Evolutionary conservation across 257 asterid genomes (phyloP), one percentile per base, ranked within the genome.

Genomic region (Scutellaria minor): DNA sequence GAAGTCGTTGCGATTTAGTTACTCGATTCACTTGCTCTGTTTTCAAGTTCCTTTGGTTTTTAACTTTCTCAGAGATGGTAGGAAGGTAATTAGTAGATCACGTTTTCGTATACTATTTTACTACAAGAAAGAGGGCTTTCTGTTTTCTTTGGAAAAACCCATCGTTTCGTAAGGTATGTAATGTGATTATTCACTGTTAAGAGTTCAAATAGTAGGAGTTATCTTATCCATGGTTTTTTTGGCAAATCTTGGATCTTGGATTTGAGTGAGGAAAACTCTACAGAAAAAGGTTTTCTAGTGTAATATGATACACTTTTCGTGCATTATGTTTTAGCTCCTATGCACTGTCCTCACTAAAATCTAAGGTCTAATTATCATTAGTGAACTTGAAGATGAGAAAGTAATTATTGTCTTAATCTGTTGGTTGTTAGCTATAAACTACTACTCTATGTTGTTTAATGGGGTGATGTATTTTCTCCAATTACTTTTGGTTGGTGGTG

Each of bases 31-130:
- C 22, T 24, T 39, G 8, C 15, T 10, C 9, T 73, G 10, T 51
- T 51, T 47, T 4, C 20, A 40, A 11, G 50, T 55, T n/a, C 22
- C 24, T 22, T 9, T 9, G 45, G 10, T 1, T 35, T 31, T 31
- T 31, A 31, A 31, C 44, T 11, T 74, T 41, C 48, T 67, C 31
- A 20, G 7, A 18, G 14, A 67, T 75, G 39, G 51, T 1, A 46
- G 41, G 39, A 9, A 46, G 74, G 40, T 45, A 8, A 52, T 68
- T n/a, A 48, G 46, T 60, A 14, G 50, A 12, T 59, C 66, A 57
- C 39, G 20, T 75, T 60, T 24, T 50, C 2, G 4, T 40, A 0
- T 41, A 5, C 7, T 35, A 69, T 42, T 52, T 60, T 24, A 24
- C 11, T n/a, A 31, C 62, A 56, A 56, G 24, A 24, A 15, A 6